phyloP scores from a whole-genome alignment of 768 basidiomycete genomes.

The Kwoniella botswanensis region DNA sequence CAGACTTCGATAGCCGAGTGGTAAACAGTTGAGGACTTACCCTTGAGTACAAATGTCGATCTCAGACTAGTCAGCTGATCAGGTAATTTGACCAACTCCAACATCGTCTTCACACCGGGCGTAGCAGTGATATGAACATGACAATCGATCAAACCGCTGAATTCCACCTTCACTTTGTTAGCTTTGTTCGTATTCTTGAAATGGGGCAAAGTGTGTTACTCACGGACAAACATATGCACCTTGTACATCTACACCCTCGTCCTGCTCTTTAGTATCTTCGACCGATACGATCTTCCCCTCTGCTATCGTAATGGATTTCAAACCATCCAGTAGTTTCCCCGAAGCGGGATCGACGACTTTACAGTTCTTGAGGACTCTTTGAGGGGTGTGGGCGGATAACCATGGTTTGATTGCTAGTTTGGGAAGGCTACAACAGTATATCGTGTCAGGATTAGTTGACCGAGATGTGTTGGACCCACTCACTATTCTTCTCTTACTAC shows the following conservation, averaged over 20 bases:
- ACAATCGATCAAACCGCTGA: constrained; percentile 60
- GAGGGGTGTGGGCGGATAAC: constrained; percentile 45
- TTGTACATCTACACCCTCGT: constrained; percentile 53
- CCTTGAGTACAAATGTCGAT: constrained; percentile 11
- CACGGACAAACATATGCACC: constrained; percentile 60
- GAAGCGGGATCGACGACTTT: constrained; percentile 57
- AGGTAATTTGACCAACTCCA: constrained; percentile 52
- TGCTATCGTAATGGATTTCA: constrained; percentile 51
- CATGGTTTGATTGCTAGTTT: constrained; percentile 63
- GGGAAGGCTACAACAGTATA: constrained; percentile 15
- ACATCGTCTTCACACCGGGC: constrained; percentile 60
- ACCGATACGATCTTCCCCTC: constrained; percentile 52
- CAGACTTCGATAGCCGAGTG: too few relatives aligned
- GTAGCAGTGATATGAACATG: constrained; percentile 62
- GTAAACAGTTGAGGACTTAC: too few relatives aligned
- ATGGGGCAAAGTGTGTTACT: neutral
- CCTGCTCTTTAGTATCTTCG: constrained; percentile 13
- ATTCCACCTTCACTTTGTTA: neutral
- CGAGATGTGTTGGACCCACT: neutral
- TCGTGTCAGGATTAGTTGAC: neutral
- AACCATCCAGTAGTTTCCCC: constrained; percentile 45
- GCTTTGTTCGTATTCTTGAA: neutral
- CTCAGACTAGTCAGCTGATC: constrained; percentile 16
- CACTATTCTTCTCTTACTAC: constrained; percentile 13
- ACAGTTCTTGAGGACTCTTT: constrained; percentile 57